phyloP scores from a whole-genome alignment of 2,329 filamentous ascomycete species.

The Diaporthe humulicola region DNA sequence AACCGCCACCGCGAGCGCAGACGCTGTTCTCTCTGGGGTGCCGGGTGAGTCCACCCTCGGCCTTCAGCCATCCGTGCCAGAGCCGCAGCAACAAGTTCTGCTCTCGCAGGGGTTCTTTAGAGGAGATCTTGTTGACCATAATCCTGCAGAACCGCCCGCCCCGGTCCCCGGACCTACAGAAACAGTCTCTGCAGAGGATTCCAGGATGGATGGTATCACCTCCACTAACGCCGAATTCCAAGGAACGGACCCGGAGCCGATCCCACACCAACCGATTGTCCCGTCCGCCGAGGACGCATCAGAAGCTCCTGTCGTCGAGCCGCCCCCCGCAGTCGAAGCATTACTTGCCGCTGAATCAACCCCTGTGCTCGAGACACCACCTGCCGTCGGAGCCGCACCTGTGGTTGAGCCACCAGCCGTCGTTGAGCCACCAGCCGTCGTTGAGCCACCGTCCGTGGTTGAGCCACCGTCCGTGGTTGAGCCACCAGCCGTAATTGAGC shows the following conservation, averaged over 20 bases:
- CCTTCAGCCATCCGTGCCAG: slow-evolving; percentile 32
- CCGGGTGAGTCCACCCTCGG: slow-evolving; percentile 31
- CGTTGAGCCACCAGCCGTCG: background rate
- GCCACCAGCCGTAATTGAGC: slow-evolving; percentile 2
- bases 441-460: background rate
- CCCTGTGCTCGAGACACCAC: background rate
- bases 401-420: background rate
- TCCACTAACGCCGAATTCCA: slow-evolving; percentile 6
- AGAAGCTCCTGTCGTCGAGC: slow-evolving; percentile 4
- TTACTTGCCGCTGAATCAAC: background rate
- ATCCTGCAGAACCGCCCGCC: slow-evolving; percentile 20
- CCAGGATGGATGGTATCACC: slow-evolving; percentile 15
- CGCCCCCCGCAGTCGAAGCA: slow-evolving; percentile 1
- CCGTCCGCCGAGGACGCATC: background rate
- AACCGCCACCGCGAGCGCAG: slow-evolving; percentile 5
- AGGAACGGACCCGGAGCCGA: background rate
- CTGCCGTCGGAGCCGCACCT: background rate
- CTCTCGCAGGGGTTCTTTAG: slow-evolving; percentile 17
- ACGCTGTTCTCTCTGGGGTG: slow-evolving; percentile 17
- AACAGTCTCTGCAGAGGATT: slow-evolving; percentile 13
- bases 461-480: slow-evolving; percentile 9
- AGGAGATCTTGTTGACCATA: background rate
- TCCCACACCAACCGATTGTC: slow-evolving; percentile 19
- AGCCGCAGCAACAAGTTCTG: background rate
- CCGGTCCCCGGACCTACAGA: slow-evolving; percentile 8